These are phyloP conservation scores for Ceratocystis albifundus DNA, from an alignment of 2,329 filamentous ascomycete species.

Conservation along the genomic window DNA sequence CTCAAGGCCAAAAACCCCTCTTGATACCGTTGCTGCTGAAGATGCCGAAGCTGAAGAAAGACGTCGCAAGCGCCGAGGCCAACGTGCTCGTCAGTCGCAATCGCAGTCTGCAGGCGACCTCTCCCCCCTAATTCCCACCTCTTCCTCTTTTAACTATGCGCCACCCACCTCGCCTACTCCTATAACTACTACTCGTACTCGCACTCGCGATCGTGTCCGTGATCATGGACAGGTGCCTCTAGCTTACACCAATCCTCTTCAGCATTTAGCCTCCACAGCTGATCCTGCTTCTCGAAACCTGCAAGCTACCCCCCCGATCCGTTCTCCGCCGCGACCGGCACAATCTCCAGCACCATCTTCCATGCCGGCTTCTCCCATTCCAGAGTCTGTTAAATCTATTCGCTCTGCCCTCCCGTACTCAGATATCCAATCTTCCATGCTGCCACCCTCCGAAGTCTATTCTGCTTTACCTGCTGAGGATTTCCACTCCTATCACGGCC, in stretches of 20 bases:
- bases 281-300: background rate
- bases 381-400: constrained; percentile 5
- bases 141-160: constrained; percentile 19
- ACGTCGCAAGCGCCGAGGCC: constrained; percentile 20
- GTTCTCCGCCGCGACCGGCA: constrained; percentile 8
- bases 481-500: background rate
- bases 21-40: constrained; percentile 12
- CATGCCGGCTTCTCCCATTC: constrained; percentile 6
- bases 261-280: background rate
- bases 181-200: constrained; percentile 16
- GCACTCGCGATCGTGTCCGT: constrained; percentile 20
- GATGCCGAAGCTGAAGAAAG: constrained; percentile 22
- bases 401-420: constrained; percentile 16
- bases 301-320: background rate
- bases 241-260: constrained; percentile 11
- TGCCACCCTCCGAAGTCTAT: constrained; percentile 14
- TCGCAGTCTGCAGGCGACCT: constrained; percentile 16
- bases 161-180: constrained; percentile 15
- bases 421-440: constrained; percentile 15
- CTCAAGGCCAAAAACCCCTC: constrained; percentile 17
- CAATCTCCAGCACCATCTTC: constrained; percentile 15
- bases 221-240: constrained; percentile 17
- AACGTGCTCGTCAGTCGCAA: constrained; percentile 18
- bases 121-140: constrained; percentile 21
- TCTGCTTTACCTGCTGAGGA: constrained; percentile 14